phyloP scores from a whole-genome alignment of 2,329 filamentous ascomycete species.

The Neonectria sp. region DNA sequence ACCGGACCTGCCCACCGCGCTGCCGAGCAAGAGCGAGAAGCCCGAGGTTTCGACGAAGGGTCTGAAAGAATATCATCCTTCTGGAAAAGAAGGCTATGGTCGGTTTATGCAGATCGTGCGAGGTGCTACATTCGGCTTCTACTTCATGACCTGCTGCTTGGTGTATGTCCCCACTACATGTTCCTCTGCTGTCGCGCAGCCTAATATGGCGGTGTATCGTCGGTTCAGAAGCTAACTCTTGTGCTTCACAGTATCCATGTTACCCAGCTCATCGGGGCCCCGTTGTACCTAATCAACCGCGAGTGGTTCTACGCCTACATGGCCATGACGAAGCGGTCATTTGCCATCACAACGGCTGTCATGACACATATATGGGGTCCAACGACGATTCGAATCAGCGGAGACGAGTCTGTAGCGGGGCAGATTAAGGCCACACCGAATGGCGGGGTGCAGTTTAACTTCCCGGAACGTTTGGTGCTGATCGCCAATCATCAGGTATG shows the following conservation, averaged over 20 bases:
- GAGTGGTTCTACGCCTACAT: slow-evolving; percentile 90
- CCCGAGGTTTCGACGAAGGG: slow-evolving; percentile 20
- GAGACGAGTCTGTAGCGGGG: slow-evolving; percentile 83
- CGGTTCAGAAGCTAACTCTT: slow-evolving; percentile 28
- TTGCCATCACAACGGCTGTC: slow-evolving; percentile 82
- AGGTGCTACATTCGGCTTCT: slow-evolving; percentile 65
- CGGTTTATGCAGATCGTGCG: slow-evolving; percentile 65
- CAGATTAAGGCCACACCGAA: slow-evolving; percentile 80
- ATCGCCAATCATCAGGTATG: slow-evolving; percentile 87
- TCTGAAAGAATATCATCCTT: slow-evolving; percentile 62
- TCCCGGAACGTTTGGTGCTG: slow-evolving; percentile 85
- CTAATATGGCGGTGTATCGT: not conserved
- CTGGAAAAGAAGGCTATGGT: slow-evolving; percentile 69
- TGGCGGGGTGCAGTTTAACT: slow-evolving; percentile 82
- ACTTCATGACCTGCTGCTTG: slow-evolving; percentile 65
- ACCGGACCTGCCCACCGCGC: slow-evolving; percentile 48
- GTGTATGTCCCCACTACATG: slow-evolving; percentile 57
- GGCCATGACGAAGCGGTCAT: slow-evolving; percentile 87
- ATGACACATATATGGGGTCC: slow-evolving; percentile 93
- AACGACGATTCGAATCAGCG: slow-evolving; percentile 85
- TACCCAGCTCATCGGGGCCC: slow-evolving; percentile 83
- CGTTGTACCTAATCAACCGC: slow-evolving; percentile 82
- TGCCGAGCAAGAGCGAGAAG: slow-evolving; percentile 42
- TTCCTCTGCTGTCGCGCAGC: not conserved
- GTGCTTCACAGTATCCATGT: slow-evolving; percentile 68